Evolutionary conservation across 305 asterid species (phyloP).

Genomic region (Lippia alba): DNA sequence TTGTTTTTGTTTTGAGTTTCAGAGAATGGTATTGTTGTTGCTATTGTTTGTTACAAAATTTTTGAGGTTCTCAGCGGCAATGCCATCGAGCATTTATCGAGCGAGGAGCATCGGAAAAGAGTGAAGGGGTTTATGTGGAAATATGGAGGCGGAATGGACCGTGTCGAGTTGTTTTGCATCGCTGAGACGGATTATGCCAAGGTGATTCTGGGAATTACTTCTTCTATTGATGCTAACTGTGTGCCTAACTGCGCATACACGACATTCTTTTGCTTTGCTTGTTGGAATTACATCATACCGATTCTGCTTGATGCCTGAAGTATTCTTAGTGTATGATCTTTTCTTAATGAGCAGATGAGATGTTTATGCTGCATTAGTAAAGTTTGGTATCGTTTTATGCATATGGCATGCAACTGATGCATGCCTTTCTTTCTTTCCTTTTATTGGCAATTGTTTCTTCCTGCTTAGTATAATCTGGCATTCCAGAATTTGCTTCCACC

Average conservation of each 20-base stretch:
- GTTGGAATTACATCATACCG: not conserved
- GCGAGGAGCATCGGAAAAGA: constrained; percentile 79
- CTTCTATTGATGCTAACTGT: not conserved
- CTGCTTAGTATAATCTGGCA: not conserved
- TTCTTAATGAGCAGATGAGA: not conserved
- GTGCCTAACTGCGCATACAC: not conserved
- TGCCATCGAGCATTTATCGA: constrained; percentile 71
- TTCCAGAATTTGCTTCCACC: not conserved
- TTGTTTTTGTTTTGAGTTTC: not conserved
- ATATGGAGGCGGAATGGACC: constrained; percentile 80
- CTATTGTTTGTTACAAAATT: not conserved
- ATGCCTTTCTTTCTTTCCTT: not conserved
- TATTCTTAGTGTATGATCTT: not conserved
- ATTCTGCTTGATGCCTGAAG: not conserved
- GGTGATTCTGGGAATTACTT: constrained; percentile 42
- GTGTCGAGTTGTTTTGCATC: constrained; percentile 57
- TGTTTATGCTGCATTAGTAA: not conserved
- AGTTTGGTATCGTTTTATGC: not conserved
- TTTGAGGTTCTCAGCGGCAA: constrained; percentile 54
- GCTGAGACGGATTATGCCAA: constrained; percentile 61
- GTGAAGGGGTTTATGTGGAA: constrained; percentile 83
- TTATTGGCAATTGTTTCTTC: not conserved
- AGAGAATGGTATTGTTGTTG: not conserved
- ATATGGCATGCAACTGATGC: not conserved
- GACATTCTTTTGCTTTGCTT: not conserved